Base-by-base conservation (phyloP, 2,329 filamentous ascomycete genomes). In the Neopestalotiopsis sp. region DNA sequence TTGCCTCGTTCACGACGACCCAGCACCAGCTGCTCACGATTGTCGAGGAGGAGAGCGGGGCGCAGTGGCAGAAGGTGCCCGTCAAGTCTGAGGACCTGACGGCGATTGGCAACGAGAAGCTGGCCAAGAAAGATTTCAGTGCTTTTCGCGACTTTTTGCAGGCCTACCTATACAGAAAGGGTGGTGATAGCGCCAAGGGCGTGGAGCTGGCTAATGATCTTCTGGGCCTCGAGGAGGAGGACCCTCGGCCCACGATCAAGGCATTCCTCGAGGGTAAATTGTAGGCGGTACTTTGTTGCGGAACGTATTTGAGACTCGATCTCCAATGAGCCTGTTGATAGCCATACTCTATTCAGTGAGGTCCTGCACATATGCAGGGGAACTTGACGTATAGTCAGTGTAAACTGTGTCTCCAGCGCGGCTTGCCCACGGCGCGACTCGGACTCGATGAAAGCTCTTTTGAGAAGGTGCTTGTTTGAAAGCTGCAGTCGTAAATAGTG, bases 1-100 rank as follows among this genome's bases (percentile, higher is more conserved):
- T 91, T 17, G 84, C 87, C 2, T 89, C 86, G 0, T 88, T 90
- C 72, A 84, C 84, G 38, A 84, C 85, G 0, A 85, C 85, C 1
- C 89, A 91, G 77, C 86, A 87, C 20, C 82, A 91, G 71, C 77
- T 92, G 1, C 74, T 91, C 1, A 77, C 79, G 13, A 75, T 83
- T 0, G 78, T 87, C 2, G 87, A 92, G 77, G 83, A 85, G 68
- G 78, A 83, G 12, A 87, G 85, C 0, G 84, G 84, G 2, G 74
- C 79, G 20, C 85, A 86, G 69, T 90, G 85, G 82, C 79, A 81
- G 0, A 80, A 90, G 1, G 82, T 80, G 3, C 77, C 75, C 6
- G 69, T 77, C 9, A 76, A 71, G 10, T 78, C 79, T 24, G 74
- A 72, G 0, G 82, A 82, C 9, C 70, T 81, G 64, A 74, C 80